These are phyloP conservation scores for Teratosphaeria destructans DNA, from an alignment of 2,329 filamentous ascomycete genomes.

Conservation along the genomic window DNA sequence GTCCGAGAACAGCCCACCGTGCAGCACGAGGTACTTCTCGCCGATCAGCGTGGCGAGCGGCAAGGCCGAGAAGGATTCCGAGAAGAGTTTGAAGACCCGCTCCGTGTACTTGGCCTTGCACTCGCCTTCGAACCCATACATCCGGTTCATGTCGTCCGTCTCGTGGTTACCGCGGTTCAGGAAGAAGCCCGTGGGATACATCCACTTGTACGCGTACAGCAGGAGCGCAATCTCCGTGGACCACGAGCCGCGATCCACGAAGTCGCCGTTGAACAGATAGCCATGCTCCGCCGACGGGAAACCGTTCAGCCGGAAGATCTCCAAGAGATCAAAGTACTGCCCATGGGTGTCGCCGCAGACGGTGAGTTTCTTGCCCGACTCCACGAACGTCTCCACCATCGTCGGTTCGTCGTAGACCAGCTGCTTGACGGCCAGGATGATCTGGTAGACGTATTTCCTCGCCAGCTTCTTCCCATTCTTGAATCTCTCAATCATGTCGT, in stretches of 20 bases:
- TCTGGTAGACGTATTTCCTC: slow-evolving; percentile 95
- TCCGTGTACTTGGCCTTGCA: slow-evolving; percentile 98
- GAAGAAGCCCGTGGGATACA: slow-evolving; percentile 75
- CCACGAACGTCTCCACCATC: slow-evolving; percentile 87
- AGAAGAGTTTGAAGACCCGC: slow-evolving; percentile 92
- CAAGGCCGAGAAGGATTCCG: slow-evolving; percentile 90
- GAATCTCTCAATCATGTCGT: slow-evolving; percentile 94
- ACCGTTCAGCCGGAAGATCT: slow-evolving; percentile 89
- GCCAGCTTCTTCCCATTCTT: slow-evolving; percentile 92
- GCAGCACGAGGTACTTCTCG: slow-evolving; percentile 80
- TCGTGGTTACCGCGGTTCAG: slow-evolving; percentile 97
- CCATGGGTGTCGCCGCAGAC: slow-evolving; percentile 97
- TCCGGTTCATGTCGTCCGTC: slow-evolving; percentile 87
- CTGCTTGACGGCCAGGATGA: slow-evolving; percentile 79
- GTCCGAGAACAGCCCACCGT: slow-evolving; percentile 91
- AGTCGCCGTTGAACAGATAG: slow-evolving; percentile 98
- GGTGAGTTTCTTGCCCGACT: slow-evolving; percentile 68
- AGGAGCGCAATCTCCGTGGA: slow-evolving; percentile 92
- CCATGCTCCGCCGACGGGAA: slow-evolving; percentile 74
- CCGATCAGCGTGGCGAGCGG: slow-evolving; percentile 88
- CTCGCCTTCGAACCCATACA: slow-evolving; percentile 96
- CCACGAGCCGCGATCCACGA: slow-evolving; percentile 96
- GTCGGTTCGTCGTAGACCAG: slow-evolving; percentile 87
- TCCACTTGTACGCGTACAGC: slow-evolving; percentile 94
- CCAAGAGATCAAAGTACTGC: slow-evolving; percentile 94